Conservation (phyloP, 306 rosid genomes). For the Malus sylvestris region DNA sequence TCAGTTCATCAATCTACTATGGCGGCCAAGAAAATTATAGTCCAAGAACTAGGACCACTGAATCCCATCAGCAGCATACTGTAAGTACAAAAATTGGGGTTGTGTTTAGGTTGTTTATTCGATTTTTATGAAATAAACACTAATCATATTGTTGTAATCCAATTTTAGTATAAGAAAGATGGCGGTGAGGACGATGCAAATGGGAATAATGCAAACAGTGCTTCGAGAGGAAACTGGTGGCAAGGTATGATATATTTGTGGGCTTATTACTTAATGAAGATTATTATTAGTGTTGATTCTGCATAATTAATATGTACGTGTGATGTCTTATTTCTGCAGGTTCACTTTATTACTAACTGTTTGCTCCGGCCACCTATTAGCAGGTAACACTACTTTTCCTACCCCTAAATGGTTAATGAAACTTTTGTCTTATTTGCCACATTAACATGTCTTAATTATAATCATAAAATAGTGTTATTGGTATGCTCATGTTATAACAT, state of each 20-base stretch:
- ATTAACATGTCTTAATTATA: not conserved
- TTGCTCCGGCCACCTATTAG: constrained; percentile 6
- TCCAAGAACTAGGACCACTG: constrained; percentile 48
- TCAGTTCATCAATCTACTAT: constrained; percentile 73
- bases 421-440: not conserved
- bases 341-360: constrained; percentile 69
- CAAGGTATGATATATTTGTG: constrained; percentile 41
- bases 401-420: not conserved
- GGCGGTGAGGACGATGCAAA: constrained; percentile 40
- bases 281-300: not conserved
- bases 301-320: too few relatives aligned
- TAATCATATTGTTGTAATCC: not conserved
- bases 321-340: constrained; percentile 35
- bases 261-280: not conserved
- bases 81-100: constrained; percentile 25
- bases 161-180: constrained; percentile 51
- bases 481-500: not conserved
- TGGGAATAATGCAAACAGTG: constrained; percentile 43
- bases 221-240: constrained; percentile 96
- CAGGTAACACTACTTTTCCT: constrained; percentile 20
- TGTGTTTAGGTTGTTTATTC: not conserved
- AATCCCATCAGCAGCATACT: constrained; percentile 28
- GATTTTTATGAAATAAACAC: not conserved
- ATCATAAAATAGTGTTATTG: not conserved
- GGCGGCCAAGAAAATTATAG: constrained; percentile 88